Conservation (phyloP, 345 rosid genomes). For the Salix viminalis region DNA sequence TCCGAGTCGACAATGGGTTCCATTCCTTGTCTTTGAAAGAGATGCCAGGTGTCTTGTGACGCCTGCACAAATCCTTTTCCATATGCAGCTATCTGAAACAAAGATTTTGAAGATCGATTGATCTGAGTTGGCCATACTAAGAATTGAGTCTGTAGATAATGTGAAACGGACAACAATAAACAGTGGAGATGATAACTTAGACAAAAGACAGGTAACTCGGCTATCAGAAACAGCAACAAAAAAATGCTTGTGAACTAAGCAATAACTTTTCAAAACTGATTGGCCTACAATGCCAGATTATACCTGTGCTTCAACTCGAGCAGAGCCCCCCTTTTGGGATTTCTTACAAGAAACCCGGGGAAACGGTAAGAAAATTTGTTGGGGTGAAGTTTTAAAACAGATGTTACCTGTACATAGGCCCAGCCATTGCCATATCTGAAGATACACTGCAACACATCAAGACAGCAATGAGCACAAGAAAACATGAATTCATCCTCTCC, state of each 20-base stretch:
- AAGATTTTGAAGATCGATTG: not conserved
- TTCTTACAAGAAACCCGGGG: not conserved
- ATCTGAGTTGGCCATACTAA: not conserved
- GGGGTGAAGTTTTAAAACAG: not conserved
- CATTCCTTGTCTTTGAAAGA: slow-evolving; percentile 56
- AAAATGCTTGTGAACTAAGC: not conserved
- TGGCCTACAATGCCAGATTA: not conserved
- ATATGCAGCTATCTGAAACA: slow-evolving; percentile 72
- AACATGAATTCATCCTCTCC: slow-evolving; percentile 99
- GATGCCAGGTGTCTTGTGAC: slow-evolving; percentile 85
- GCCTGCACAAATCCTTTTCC: slow-evolving; percentile 94
- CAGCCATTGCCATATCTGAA: slow-evolving; percentile 88
- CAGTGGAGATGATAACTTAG: not conserved
- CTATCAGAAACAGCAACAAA: not conserved
- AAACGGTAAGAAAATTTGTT: not conserved
- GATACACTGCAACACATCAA: slow-evolving; percentile 62
- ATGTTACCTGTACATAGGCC: slow-evolving; percentile 95
- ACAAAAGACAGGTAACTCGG: not conserved
- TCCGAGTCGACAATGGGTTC: slow-evolving; percentile 67
- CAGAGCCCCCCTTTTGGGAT: not conserved
- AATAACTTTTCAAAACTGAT: not conserved
- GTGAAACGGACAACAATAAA: not conserved
- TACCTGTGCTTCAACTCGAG: not conserved
- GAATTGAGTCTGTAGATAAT: not conserved
- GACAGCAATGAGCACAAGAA: slow-evolving; percentile 98